phyloP scores from a whole-genome alignment of 495 filamentous ascomycete species.

The Trichocladium uniseriatum region DNA sequence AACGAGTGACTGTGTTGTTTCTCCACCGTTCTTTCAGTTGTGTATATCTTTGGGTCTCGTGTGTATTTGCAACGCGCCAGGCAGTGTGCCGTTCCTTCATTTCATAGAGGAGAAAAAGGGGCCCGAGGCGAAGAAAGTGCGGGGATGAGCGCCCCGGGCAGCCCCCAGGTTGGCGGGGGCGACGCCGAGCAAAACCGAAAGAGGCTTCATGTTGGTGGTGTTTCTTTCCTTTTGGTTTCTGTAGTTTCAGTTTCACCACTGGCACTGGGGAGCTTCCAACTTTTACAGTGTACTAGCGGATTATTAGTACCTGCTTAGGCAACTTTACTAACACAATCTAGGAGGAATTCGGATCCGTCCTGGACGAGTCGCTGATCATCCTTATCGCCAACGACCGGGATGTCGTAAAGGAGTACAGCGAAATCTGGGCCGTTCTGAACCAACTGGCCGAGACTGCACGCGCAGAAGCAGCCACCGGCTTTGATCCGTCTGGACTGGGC shows the following conservation, averaged over 20 bases:
- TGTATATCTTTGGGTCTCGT: too few relatives aligned
- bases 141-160: not conserved
- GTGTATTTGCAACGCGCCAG: too few relatives aligned
- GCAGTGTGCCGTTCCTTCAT: not conserved
- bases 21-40: too few relatives aligned
- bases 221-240: too few relatives aligned
- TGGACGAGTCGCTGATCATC: constrained; percentile 27
- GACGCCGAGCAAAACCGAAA: not conserved
- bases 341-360: constrained; percentile 21
- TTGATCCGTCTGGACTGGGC: constrained; percentile 69
- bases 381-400: constrained; percentile 38
- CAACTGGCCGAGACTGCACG: constrained; percentile 49
- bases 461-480: constrained; percentile 58
- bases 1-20: too few relatives aligned
- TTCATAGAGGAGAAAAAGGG: not conserved
- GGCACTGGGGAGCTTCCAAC: too few relatives aligned
- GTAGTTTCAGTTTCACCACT: too few relatives aligned
- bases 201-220: not conserved
- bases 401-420: constrained; percentile 57
- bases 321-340: constrained; percentile 5
- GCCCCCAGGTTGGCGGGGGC: not conserved
- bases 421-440: constrained; percentile 49
- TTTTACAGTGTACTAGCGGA: too few relatives aligned
- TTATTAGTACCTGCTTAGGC: not conserved
- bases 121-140: too few relatives aligned